A percentile compares a stretch with the other conserved stretches of the same genome.
phyloP scores from a whole-genome alignment of 352 stramenopile genomes.

The Thalassiosira hispida region DNA sequence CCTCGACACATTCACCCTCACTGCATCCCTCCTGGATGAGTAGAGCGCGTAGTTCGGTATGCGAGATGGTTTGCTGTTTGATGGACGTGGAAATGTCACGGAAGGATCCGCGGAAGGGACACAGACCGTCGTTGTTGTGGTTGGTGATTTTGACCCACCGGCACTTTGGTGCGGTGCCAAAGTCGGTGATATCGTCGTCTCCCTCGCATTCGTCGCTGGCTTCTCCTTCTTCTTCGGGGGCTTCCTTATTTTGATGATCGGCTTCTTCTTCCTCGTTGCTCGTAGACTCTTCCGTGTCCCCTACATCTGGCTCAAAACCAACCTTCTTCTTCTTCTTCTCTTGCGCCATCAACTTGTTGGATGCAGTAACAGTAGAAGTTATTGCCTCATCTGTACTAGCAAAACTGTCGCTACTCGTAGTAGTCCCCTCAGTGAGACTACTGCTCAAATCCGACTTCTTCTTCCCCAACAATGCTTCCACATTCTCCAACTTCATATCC shows the following conservation, averaged over 20 bases:
- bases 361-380: too few relatives aligned
- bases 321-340: background rate
- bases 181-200: constrained; percentile 54
- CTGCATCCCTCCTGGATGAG: constrained; percentile 50
- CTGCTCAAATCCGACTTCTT: background rate
- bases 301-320: background rate
- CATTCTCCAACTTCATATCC: constrained; percentile 59
- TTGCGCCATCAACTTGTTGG: constrained; percentile 19
- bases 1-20: constrained; percentile 53
- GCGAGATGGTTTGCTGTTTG: constrained; percentile 31
- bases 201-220: constrained; percentile 13
- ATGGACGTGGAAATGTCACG: background rate
- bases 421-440: background rate
- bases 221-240: constrained; percentile 13
- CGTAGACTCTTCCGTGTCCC: constrained; percentile 11
- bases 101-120: constrained; percentile 45
- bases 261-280: constrained; percentile 10
- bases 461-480: constrained; percentile 45
- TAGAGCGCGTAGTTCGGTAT: constrained; percentile 33
- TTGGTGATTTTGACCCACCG: constrained; percentile 21
- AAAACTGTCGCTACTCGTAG: too few relatives aligned
- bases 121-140: constrained; percentile 41
- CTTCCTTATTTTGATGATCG: too few relatives aligned
- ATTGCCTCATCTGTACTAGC: too few relatives aligned
- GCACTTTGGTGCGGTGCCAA: constrained; percentile 31